Evolutionary conservation across 2,329 filamentous ascomycete species (phyloP).

Genomic region (Fusarium duplospermum): DNA sequence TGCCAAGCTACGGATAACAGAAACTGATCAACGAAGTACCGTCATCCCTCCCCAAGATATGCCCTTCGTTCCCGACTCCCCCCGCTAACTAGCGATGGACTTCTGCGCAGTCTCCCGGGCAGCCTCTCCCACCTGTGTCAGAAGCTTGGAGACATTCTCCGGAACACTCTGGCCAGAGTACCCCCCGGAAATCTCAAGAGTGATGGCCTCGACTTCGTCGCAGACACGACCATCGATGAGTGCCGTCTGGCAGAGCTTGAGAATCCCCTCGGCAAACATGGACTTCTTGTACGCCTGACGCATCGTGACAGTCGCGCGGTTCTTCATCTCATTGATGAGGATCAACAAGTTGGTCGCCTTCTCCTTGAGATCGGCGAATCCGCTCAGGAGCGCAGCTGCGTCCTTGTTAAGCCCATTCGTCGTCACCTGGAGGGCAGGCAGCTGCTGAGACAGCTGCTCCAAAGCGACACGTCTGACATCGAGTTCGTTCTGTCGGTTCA

Average conservation of each 20-base stretch:
- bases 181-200: neutral
- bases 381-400: neutral
- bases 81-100: neutral
- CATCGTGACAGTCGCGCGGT: neutral
- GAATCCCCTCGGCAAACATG: neutral
- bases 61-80: neutral
- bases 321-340: neutral
- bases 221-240: neutral
- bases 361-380: neutral
- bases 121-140: neutral
- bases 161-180: neutral
- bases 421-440: neutral
- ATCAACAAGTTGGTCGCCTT: neutral
- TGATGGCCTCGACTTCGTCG: neutral
- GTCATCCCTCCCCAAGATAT: no score
- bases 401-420: neutral
- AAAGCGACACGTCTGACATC: neutral
- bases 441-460: neutral
- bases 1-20: no score
- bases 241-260: neutral
- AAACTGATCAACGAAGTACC: no score
- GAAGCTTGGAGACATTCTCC: neutral
- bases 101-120: neutral
- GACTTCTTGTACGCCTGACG: neutral
- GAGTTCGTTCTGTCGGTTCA: neutral